phyloP scores from a whole-genome alignment of 139 green algal species.

The Tetratostichococcus sp. region DNA sequence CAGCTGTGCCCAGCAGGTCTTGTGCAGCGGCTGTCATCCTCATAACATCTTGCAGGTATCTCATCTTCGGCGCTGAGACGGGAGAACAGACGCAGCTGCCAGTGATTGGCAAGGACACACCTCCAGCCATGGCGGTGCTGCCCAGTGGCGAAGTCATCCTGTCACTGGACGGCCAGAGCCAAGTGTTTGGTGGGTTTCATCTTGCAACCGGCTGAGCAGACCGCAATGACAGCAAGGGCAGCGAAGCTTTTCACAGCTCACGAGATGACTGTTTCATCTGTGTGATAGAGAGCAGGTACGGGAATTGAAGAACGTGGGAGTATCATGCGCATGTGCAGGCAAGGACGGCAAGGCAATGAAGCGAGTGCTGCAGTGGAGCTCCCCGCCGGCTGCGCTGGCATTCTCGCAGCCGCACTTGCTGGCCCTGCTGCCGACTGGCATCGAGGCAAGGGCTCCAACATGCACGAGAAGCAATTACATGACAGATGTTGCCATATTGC shows the following conservation, averaged over 20 bases:
- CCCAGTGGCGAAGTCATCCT: slow-evolving; percentile 32
- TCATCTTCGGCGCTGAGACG: slow-evolving; percentile 28
- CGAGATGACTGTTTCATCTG: too few species aligned
- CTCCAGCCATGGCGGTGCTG: background rate
- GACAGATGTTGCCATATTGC: too few species aligned
- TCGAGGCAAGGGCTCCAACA: slow-evolving; percentile 50
- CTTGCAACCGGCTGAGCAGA: too few species aligned
- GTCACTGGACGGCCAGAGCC: slow-evolving; percentile 31
- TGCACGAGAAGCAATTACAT: too few species aligned
- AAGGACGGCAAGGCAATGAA: slow-evolving; percentile 22
- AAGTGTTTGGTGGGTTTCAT: slow-evolving; percentile 40
- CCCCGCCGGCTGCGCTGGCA: slow-evolving; percentile 33
- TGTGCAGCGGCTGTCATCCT: too few species aligned
- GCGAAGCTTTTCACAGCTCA: too few species aligned
- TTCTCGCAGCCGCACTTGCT: slow-evolving; percentile 45
- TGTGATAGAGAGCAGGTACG: too few species aligned
- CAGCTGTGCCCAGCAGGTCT: too few species aligned
- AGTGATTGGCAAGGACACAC: background rate
- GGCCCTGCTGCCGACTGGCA: slow-evolving; percentile 34
- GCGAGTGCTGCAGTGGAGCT: slow-evolving; percentile 36
- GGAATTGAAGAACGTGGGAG: too few species aligned
- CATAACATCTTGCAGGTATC: slow-evolving; percentile 8
- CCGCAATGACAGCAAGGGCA: too few species aligned
- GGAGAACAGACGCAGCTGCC: slow-evolving; percentile 28
- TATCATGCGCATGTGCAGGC: too few species aligned